Evolutionary conservation across 169 alveolate genomes (phyloP), one percentile per base, ranked within the genome.

Genomic region (Theileria annulata): DNA sequence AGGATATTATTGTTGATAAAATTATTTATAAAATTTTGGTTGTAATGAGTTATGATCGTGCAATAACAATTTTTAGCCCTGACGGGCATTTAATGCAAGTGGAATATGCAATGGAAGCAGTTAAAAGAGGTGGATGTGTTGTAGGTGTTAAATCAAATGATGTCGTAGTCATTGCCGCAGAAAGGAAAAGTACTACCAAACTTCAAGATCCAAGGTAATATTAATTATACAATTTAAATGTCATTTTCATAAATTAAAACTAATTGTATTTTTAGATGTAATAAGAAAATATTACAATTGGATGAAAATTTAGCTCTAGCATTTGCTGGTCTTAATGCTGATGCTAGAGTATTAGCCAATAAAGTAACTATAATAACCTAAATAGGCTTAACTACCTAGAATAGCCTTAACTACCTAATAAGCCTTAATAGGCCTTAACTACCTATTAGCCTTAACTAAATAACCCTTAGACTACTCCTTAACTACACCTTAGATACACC

Each of bases 31-130:
- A 51, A 12, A 63, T 33, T 54, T n/a, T n/a, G n/a, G 21, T 37
- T 66, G 72, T 58, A 71, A 92, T 90, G 96, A 81, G 94, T 67
- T 98, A 98, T 96, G 99, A 98, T 93, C 94, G 99, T 75, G 99
- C 99, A 35, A 95, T 98, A 87, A 98, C 99, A 62, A 99, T 97
- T 67, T 98, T 98, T 90, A 96, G 99, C 75, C 99, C 99, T 21
- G 99, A 97, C 86, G 99, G 99, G 72, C 99, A 98, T 89, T 93
- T 98, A 54, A 94, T 96, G 91, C 99, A 98, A 93, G 99, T 97
- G 54, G 99, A 98, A 88, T 98, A 98, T 87, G 99, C 99, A 58
- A 93, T 96, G 92, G 99, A 98, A 88, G 99, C 99, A 3, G 99
- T 96, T 28, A 94, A 96, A 49, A 93, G 95, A 71, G 99, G 99